phyloP scores from a whole-genome alignment of 2,329 filamentous ascomycete species.

The Neofusicoccum ribis region DNA sequence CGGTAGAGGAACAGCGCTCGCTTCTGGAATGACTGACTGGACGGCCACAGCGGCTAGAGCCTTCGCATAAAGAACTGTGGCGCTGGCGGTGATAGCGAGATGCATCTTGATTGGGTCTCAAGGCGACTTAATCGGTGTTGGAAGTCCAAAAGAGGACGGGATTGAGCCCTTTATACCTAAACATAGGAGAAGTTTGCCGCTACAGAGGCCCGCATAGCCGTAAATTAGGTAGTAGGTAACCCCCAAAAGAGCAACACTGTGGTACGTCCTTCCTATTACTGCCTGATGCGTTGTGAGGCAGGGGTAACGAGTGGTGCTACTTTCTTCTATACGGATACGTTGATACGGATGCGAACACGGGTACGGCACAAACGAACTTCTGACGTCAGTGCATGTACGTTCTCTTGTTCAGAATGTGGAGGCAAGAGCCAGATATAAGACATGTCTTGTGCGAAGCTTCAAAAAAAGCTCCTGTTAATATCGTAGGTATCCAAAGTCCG shows the following conservation, averaged over 20 bases:
- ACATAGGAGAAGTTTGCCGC: not conserved
- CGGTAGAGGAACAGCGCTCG: not conserved
- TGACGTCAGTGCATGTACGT: too few relatives aligned
- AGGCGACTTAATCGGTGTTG: not conserved
- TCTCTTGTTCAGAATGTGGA: too few relatives aligned
- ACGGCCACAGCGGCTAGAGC: not conserved
- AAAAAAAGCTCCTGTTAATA: too few relatives aligned
- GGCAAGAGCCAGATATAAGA: too few relatives aligned
- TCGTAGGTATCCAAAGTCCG: too few relatives aligned
- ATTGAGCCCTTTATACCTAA: not conserved
- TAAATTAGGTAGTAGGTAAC: too few relatives aligned
- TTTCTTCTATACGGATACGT: not conserved
- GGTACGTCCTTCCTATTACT: too few relatives aligned
- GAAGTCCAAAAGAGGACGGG: not conserved
- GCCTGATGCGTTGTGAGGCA: too few relatives aligned
- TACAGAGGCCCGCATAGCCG: too few relatives aligned
- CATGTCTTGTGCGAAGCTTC: too few relatives aligned
- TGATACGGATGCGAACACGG: not conserved
- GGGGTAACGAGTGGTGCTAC: not conserved
- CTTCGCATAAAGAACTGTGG: not conserved
- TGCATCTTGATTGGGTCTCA: not conserved
- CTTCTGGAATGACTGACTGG: not conserved
- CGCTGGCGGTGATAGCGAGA: not conserved
- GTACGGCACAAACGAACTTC: too few relatives aligned
- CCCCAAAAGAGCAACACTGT: too few relatives aligned